Evolutionary conservation across 2,329 filamentous ascomycete genomes (phyloP).

Genomic region (Aspergillus calidoustus): DNA sequence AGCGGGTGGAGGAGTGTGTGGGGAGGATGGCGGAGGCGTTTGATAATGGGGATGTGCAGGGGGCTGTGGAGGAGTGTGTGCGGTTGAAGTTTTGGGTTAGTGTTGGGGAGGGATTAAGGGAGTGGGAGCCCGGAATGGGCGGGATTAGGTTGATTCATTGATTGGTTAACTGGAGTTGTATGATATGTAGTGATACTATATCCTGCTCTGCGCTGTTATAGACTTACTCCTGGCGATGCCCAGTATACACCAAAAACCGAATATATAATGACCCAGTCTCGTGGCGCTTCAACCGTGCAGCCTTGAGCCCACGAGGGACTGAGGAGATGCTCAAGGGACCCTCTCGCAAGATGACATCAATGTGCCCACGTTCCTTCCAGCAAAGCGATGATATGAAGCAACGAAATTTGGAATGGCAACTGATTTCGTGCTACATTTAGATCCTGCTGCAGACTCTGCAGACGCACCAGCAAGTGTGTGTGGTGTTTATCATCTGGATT

Average conservation of each 20-base stretch:
- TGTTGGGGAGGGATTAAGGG: conserved; percentile 76
- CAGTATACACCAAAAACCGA: background rate
- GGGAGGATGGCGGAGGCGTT: conserved; percentile 68
- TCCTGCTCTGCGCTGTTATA: background rate
- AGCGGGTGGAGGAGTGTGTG: conserved; percentile 68
- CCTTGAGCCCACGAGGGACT: background rate
- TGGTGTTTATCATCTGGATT: background rate
- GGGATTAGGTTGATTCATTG: conserved; percentile 61
- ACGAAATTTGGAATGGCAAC: background rate
- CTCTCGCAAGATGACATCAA: background rate
- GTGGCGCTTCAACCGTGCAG: background rate
- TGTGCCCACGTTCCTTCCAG: background rate
- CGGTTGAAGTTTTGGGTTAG: conserved; percentile 88
- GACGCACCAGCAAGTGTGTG: background rate
- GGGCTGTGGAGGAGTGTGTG: conserved; percentile 73
- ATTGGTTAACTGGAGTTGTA: conserved; percentile 20
- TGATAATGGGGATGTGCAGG: conserved; percentile 65
- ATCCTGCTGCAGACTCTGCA: background rate
- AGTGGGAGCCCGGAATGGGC: conserved; percentile 79
- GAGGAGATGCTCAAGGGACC: background rate
- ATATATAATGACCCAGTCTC: background rate
- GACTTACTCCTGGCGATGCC: background rate
- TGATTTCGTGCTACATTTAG: background rate
- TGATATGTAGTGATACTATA: background rate
- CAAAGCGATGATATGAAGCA: background rate